phyloP scores from a whole-genome alignment of 305 asterid genomes.

The Fraxinus greggii region DNA sequence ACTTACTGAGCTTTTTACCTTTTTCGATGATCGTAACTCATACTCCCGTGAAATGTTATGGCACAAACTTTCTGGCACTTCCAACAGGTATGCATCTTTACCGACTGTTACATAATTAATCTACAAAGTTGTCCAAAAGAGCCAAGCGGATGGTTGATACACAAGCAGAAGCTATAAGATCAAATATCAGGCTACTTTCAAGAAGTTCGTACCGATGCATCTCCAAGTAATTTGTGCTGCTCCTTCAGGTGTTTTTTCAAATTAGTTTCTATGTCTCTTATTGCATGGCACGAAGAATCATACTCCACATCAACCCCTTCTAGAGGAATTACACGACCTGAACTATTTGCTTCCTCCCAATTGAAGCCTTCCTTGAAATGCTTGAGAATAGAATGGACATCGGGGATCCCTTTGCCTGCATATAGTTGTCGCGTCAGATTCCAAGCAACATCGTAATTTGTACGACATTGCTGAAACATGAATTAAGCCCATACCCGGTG shows the following conservation, averaged over 20 bases:
- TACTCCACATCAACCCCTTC: conserved; percentile 88
- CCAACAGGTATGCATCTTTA: conserved; percentile 87
- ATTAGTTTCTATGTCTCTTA: conserved; percentile 62
- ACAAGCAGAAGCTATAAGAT: neutral
- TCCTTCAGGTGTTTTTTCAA: conserved; percentile 80
- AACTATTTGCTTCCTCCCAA: conserved; percentile 89
- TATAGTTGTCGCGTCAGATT: conserved; percentile 29
- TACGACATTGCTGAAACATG: conserved; percentile 13
- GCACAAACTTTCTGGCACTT: conserved; percentile 86
- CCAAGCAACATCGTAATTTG: conserved; percentile 19
- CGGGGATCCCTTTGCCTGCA: conserved; percentile 71
- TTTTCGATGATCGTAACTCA: conserved; percentile 83
- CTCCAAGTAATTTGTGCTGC: conserved; percentile 70
- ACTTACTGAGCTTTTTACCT: conserved; percentile 41
- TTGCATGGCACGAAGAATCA: conserved; percentile 75
- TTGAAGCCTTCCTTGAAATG: conserved; percentile 92
- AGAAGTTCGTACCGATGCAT: conserved; percentile 67
- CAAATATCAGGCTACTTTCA: conserved; percentile 11
- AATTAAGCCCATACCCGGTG: conserved; percentile 56
- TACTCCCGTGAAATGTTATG: conserved; percentile 67
- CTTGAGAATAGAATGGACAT: conserved; percentile 53
- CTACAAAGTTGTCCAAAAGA: conserved; percentile 40
- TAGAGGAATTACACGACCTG: conserved; percentile 89
- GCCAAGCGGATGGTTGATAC: conserved; percentile 16
- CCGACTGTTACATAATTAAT: conserved; percentile 79